These are phyloP conservation scores for Clathrospora elynae DNA, from an alignment of 2,329 filamentous ascomycete genomes.

Conservation along the genomic window DNA sequence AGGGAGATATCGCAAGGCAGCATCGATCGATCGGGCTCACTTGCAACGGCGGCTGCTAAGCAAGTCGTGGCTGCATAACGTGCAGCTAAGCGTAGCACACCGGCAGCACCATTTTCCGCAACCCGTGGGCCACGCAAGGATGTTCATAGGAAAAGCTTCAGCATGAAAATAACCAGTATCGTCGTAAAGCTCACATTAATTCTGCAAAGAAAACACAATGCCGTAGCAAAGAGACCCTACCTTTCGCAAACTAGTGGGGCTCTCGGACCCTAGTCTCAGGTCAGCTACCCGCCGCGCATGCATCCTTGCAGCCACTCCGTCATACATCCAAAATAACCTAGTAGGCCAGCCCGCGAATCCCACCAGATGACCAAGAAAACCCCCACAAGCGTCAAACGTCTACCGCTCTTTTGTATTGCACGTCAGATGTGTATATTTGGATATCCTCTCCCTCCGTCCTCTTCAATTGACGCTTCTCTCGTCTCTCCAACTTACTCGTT, in stretches of 20 bases:
- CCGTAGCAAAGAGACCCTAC: constrained; percentile 1
- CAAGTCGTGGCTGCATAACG: too few relatives aligned
- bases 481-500: not conserved
- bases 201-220: not conserved
- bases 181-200: not conserved
- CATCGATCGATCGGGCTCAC: too few relatives aligned
- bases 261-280: constrained; percentile 16
- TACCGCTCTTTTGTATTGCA: constrained; percentile 5
- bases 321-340: constrained; percentile 15
- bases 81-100: too few relatives aligned
- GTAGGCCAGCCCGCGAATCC: constrained; percentile 5
- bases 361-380: constrained; percentile 24
- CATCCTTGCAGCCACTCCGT: constrained; percentile 24
- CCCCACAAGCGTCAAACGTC: constrained; percentile 4
- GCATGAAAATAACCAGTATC: constrained; percentile 1
- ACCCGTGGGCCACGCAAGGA: too few relatives aligned
- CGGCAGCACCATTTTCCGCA: too few relatives aligned
- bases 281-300: too few relatives aligned
- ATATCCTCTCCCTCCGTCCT: not conserved
- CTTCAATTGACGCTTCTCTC: not conserved
- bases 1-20: too few relatives aligned
- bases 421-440: not conserved
- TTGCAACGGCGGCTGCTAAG: too few relatives aligned
- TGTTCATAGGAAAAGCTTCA: too few relatives aligned
- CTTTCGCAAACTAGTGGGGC: constrained; percentile 14